phyloP scores from a whole-genome alignment of 768 basidiomycete genomes.

The Boletus insuetus region DNA sequence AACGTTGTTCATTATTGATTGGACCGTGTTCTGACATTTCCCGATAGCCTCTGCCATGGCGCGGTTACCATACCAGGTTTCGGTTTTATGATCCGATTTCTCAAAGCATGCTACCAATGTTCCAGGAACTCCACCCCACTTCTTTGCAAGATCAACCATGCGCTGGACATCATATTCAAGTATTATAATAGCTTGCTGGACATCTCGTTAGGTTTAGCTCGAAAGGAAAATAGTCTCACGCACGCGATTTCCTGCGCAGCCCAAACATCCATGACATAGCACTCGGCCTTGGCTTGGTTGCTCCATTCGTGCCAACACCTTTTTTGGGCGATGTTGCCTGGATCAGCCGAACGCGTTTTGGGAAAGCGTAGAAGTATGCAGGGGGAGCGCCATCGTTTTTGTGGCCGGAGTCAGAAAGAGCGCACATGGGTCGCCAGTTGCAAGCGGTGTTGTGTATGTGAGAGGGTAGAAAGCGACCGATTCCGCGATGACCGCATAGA shows the following conservation, averaged over 20 bases:
- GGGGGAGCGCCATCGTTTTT: too few species aligned
- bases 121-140: background rate
- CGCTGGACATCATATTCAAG: background rate
- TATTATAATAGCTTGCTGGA: background rate
- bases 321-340: background rate
- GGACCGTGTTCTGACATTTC: background rate
- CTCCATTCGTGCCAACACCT: background rate
- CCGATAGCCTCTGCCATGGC: accelerated
- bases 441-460: background rate
- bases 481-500: background rate
- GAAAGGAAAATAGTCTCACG: background rate
- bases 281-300: background rate
- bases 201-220: background rate
- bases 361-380: background rate
- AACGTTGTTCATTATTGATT: too few species aligned
- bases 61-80: accelerated
- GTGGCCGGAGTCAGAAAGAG: background rate
- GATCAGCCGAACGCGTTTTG: background rate
- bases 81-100: background rate
- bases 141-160: background rate
- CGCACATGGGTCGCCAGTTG: background rate
- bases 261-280: conserved; percentile 6
- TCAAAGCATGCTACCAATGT: background rate
- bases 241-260: background rate
- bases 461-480: background rate